Evolutionary conservation across 75 land plant genomes (phyloP).

Genomic region (Gnetum montanum): DNA sequence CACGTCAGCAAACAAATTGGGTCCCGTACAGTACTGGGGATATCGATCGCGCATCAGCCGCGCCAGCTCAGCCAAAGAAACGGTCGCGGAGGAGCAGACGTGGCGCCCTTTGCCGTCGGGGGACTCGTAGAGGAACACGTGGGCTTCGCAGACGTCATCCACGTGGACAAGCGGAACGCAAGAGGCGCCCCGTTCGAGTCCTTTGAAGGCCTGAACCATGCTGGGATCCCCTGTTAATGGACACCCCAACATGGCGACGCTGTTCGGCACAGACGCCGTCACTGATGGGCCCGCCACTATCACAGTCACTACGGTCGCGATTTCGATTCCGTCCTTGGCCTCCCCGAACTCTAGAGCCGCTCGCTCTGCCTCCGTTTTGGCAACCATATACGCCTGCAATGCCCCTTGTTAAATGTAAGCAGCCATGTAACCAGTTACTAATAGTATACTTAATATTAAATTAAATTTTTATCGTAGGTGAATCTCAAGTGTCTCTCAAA

Average conservation of each 20-base stretch:
- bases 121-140: constrained; percentile 51
- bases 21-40: too few relatives aligned
- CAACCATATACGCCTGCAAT: not conserved
- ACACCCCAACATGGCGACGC: constrained; percentile 39
- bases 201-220: not conserved
- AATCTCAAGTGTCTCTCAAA: too few relatives aligned
- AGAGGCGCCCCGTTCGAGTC: not conserved
- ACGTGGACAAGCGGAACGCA: constrained; percentile 60
- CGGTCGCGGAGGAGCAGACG: too few relatives aligned
- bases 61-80: too few relatives aligned
- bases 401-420: constrained; percentile 13
- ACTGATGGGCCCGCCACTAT: constrained; percentile 43
- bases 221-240: constrained; percentile 45
- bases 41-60: too few relatives aligned
- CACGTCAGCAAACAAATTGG: too few relatives aligned
- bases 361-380: not conserved
- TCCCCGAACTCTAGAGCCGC: too few relatives aligned
- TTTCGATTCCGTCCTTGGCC: constrained; percentile 29
- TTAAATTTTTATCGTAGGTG: too few relatives aligned
- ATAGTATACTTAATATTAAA: too few relatives aligned
- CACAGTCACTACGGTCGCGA: constrained; percentile 32
- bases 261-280: constrained; percentile 42
- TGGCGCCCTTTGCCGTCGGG: constrained; percentile 45
- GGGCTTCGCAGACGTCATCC: constrained; percentile 69
- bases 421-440: too few relatives aligned